phyloP scores from a whole-genome alignment of 2,329 filamentous ascomycete genomes.

The Lojkania enalia region DNA sequence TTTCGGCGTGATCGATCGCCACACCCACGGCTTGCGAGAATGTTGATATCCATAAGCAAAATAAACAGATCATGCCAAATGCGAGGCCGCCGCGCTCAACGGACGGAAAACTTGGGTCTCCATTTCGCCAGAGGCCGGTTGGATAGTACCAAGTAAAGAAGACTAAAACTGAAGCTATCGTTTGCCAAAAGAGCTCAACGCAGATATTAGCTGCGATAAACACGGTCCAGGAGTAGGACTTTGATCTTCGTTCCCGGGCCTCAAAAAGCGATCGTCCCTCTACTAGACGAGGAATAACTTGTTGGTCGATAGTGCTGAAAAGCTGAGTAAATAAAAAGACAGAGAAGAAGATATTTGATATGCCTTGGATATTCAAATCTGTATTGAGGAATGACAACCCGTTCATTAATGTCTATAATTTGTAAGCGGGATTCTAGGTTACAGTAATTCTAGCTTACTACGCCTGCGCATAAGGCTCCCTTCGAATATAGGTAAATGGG shows the following conservation, averaged over 20 bases:
- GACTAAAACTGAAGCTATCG: constrained; percentile 5
- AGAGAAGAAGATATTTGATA: constrained; percentile 17
- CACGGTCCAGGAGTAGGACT: constrained; percentile 36
- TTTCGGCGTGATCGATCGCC: constrained; percentile 5
- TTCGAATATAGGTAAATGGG: constrained; percentile 7
- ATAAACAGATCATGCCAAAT: neutral
- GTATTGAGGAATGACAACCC: constrained; percentile 64
- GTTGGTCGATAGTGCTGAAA: constrained; percentile 20
- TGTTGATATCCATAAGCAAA: constrained; percentile 64
- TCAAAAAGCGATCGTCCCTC: constrained; percentile 12
- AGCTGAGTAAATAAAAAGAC: constrained; percentile 1
- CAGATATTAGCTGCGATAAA: constrained; percentile 49
- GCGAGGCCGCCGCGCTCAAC: neutral
- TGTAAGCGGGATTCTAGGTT: constrained; percentile 41
- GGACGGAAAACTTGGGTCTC: constrained; percentile 14
- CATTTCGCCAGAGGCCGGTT: constrained; percentile 9
- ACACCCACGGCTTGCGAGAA: constrained; percentile 58
- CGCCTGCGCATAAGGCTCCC: neutral
- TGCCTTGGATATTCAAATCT: constrained; percentile 21
- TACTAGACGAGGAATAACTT: constrained; percentile 16
- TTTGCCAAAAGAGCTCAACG: constrained; percentile 1
- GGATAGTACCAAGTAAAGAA: constrained; percentile 18
- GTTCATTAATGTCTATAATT: constrained; percentile 21
- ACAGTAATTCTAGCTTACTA: neutral
- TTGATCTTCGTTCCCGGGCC: constrained; percentile 13